Percentiles rank a stretch among this genome's conserved stretches.
Evolutionary conservation across 169 alveolate species (phyloP).

Genomic region (Plasmodium coatneyi): DNA sequence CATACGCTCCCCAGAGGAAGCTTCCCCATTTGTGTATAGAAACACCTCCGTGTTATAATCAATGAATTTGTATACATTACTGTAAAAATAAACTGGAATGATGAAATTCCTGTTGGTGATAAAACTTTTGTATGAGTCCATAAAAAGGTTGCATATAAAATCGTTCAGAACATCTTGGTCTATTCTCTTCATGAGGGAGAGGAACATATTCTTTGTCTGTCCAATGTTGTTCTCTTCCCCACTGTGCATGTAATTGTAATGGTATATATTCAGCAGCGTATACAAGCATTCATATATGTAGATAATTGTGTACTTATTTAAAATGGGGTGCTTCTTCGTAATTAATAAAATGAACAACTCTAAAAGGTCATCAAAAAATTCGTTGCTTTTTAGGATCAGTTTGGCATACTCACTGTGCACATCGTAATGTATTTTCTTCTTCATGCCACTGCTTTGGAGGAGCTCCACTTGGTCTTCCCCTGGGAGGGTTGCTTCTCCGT

Average conservation of each 20-base stretch:
- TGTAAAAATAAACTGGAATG: constrained; percentile 53
- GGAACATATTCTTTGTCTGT: constrained; percentile 61
- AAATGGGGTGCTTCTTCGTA: constrained; percentile 68
- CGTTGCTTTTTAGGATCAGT: constrained; percentile 31
- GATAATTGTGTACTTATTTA: constrained; percentile 64
- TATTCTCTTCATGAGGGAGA: constrained; percentile 53
- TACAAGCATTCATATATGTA: constrained; percentile 73
- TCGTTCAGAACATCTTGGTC: not conserved
- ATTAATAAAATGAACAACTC: constrained; percentile 42
- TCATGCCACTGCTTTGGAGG: not conserved
- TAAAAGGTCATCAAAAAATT: constrained; percentile 55
- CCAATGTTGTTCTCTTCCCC: not conserved
- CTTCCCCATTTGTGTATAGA: not conserved
- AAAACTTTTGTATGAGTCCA: constrained; percentile 56
- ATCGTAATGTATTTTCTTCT: constrained; percentile 23
- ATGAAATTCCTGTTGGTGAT: constrained; percentile 12
- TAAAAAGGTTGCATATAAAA: constrained; percentile 47
- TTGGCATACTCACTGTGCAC: constrained; percentile 65
- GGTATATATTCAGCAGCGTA: constrained; percentile 62
- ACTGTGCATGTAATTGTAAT: constrained; percentile 6
- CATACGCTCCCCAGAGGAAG: not conserved
- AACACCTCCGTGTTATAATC: constrained; percentile 72
- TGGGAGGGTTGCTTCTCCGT: not conserved
- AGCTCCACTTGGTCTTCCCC: not conserved
- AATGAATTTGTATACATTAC: constrained; percentile 52